Base-by-base conservation (phyloP, 257 asterid genomes). In the Solanum pinnatisectum region DNA sequence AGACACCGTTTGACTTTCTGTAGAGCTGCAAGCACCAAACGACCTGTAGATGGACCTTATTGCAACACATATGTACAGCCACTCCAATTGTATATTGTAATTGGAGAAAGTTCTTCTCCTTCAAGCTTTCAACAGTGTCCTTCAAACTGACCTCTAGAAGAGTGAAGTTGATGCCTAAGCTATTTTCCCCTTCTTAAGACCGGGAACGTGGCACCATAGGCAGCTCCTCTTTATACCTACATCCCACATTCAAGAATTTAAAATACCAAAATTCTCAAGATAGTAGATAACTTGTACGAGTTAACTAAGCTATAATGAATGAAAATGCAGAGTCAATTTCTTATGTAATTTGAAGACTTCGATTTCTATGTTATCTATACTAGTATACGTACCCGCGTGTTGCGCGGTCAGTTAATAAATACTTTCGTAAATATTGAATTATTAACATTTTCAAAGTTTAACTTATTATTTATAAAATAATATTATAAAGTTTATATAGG, bases 101-200 rank as follows among this genome's bases (percentile, higher is more conserved):
- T 33, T 25, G 44, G 44, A 92, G 78, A 63, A 91, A 89, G 4
- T 52, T 52, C 63, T 87, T 89, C 83, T 91, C 86, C 89, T 52
- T 84, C 52, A 93, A 88, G 86, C 90, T 89, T 78, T 91, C 89
- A 59, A 90, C 88, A 56, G 25, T 56, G 25, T 52, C 63, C 63
- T 52, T 52, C 63, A 52, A 52, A 6, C 63, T 52, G 63, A 52
- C 22, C 63, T 52, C 63, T 52, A 52, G 63, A 52, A 52, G 63
- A 52, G 63, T 52, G n/a, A 52, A 52, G 6, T 52, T 52, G 22
- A 52, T 52, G 63, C 63, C 63, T 16, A 56, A 56, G 67, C 11
- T 56, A 8, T 56, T 49, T 56, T 56, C 11, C 67, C 67, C 25
- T 20, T 56, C n/a, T 11, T 20, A 18, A 56, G 67, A 20, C 67